These are phyloP conservation scores for Gossypium stocksii DNA, from an alignment of 345 rosid species.

Conservation along the genomic window DNA sequence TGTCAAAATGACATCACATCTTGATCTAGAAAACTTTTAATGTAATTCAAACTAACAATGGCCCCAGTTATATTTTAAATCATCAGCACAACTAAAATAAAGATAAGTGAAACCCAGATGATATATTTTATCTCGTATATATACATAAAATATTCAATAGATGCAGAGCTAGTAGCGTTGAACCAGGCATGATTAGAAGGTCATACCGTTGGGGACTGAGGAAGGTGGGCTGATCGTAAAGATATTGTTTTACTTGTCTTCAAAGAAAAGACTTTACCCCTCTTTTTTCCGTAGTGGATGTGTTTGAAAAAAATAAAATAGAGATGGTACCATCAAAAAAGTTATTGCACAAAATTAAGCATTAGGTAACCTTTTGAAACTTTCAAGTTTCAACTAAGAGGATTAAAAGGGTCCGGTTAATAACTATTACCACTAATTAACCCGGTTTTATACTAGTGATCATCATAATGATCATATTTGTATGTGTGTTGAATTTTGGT, in stretches of 20 bases:
- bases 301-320: not conserved
- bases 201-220: not conserved
- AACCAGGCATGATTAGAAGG: not conserved
- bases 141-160: not conserved
- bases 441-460: too few species aligned
- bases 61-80: not conserved
- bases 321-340: not conserved
- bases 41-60: not conserved
- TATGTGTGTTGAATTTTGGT: too few species aligned
- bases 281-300: not conserved
- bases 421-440: too few species aligned
- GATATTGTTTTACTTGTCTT: not conserved
- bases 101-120: not conserved
- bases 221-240: not conserved
- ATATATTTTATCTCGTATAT: not conserved
- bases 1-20: constrained; percentile 7
- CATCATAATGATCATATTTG: too few species aligned
- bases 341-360: not conserved
- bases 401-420: not conserved
- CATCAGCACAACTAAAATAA: not conserved
- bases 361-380: not conserved
- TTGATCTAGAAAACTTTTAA: not conserved
- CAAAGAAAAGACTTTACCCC: not conserved
- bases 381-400: not conserved
- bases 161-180: not conserved